Evolutionary conservation across 148 eudicot genomes (phyloP), one percentile per base, ranked within the genome.

Genomic region (Vaccinium darrowii): DNA sequence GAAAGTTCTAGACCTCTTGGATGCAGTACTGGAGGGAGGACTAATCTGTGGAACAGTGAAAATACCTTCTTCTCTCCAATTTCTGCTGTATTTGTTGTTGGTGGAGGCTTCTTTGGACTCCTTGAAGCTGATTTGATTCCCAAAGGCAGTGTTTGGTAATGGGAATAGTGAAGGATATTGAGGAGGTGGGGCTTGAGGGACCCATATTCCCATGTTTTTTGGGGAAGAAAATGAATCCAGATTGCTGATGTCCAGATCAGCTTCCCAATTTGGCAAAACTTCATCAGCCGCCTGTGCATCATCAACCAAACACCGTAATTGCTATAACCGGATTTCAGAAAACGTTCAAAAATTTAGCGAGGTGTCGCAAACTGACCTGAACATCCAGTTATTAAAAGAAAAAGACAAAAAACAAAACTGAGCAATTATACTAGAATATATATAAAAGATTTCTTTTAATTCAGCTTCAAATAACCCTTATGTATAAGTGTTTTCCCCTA

Each of bases 21-120:
- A 76, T 81, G 78, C 74, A 79, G 74, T 49, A 30, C 39, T 69
- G 13, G 89, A 84, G 58, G 86, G 79, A 83, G 87, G 89, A 36
- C 27, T 88, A 65, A 92, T 93, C 86, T 95, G 93, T 56, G 98
- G 98, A 81, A 95, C 96, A 63, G 92, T 86, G 83, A 90, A 93
- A 19, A 80, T 86, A 72, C 87, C 87, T 78, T 90, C 94, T 15
- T 87, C 91, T 51, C 72, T 89, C 87, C 85, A 82, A n/a, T 91
- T 90, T 84, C 84, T 91, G 89, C 80, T 88, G 43, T 83, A 49
- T 83, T 86, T 90, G 51, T 43, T 81, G n/a, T 85, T 90, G 63
- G 76, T 81, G 69, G 86, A 33, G 19, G 81, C 82, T 27, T 78
- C 88, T 56, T 84, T 87, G 27, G 65, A 72, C 51, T 82, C 91